These are phyloP conservation scores for Pharus latifolius DNA, from an alignment of 176 grass and related monocot species.

Conservation along the genomic window DNA sequence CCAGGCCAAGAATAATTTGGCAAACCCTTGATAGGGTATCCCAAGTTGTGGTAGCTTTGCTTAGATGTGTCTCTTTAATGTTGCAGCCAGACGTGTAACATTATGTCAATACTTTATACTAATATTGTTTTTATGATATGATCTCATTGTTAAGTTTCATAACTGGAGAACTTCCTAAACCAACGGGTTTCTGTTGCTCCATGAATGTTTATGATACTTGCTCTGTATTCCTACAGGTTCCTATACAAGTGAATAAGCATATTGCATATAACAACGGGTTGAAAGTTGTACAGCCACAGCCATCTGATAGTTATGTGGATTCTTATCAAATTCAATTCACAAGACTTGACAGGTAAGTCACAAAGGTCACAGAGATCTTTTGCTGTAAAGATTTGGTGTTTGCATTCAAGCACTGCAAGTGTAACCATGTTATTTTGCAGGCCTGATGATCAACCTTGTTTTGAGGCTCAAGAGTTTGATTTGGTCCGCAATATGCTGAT, in stretches of 20 bases:
- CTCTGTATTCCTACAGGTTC: conserved; percentile 35
- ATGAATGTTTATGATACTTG: not conserved
- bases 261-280: conserved; percentile 80
- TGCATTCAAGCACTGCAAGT: not conserved
- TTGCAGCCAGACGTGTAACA: too few relatives aligned
- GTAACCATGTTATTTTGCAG: conserved; percentile 23
- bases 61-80: too few relatives aligned
- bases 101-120: too few relatives aligned
- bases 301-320: conserved; percentile 8
- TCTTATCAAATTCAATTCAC: conserved; percentile 30
- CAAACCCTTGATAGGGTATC: too few relatives aligned
- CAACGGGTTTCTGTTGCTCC: conserved; percentile 2
- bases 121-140: not conserved
- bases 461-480: conserved; percentile 65
- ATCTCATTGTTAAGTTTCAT: not conserved
- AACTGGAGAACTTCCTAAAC: not conserved
- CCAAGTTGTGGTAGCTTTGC: too few relatives aligned
- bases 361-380: not conserved
- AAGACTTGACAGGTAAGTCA: conserved; percentile 55
- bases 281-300: conserved; percentile 63
- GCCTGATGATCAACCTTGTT: conserved; percentile 46
- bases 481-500: conserved; percentile 78
- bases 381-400: not conserved
- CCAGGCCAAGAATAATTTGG: too few relatives aligned
- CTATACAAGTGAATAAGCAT: conserved; percentile 83